Evolutionary conservation across 2,329 filamentous ascomycete genomes (phyloP).

Genomic region (Sclerotinia glacialis): DNA sequence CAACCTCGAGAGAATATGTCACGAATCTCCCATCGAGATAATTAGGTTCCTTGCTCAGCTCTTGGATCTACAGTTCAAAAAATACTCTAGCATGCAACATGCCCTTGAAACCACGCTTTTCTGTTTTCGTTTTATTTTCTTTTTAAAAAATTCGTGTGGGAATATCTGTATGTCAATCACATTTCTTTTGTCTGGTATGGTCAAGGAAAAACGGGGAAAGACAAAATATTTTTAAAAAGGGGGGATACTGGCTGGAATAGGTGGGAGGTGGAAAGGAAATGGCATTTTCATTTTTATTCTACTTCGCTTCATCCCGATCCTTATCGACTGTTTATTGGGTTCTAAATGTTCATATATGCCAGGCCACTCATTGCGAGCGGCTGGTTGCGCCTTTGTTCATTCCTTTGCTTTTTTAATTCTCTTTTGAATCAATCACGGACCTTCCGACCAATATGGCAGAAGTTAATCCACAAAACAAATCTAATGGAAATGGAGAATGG

Average conservation of each 20-base stretch:
- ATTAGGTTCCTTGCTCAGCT: not conserved
- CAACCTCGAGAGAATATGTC: slow-evolving; percentile 5
- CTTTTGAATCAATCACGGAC: not conserved
- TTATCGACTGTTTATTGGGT: not conserved
- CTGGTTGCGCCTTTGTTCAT: not conserved
- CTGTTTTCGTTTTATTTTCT: not conserved
- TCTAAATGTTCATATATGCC: not conserved
- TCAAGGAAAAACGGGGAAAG: slow-evolving; percentile 5
- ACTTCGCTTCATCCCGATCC: not conserved
- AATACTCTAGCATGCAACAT: too few relatives aligned
- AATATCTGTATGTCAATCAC: not conserved
- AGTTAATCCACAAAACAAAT: not conserved
- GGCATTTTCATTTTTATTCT: not conserved
- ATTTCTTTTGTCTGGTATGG: not conserved
- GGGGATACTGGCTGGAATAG: not conserved
- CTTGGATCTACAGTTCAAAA: not conserved
- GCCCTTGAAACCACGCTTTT: not conserved
- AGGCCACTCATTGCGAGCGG: not conserved
- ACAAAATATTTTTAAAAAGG: slow-evolving; percentile 11
- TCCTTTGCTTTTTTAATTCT: not conserved
- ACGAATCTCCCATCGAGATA: slow-evolving; percentile 1
- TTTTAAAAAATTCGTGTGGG: not conserved
- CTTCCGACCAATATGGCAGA: not conserved
- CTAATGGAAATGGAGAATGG: not conserved
- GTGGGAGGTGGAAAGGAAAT: not conserved